Evolutionary conservation across 83 land plant genomes (phyloP), one percentile per base, ranked within the genome.

Genomic region (Larix sibirica): DNA sequence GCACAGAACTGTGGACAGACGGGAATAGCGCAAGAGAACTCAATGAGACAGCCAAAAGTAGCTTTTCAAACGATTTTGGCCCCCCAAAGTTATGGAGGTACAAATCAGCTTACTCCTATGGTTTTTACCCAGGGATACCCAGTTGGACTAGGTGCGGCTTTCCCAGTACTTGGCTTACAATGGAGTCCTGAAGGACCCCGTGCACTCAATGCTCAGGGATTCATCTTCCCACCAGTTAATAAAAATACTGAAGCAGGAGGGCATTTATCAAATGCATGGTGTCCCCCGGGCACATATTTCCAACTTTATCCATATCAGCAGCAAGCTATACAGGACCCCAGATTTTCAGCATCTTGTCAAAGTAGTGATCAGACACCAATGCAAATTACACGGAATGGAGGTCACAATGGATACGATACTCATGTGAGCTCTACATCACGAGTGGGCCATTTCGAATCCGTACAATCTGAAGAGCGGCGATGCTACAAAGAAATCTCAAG

Each of bases 271-370:
- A 26, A 23, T 74, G 59, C 77, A 14, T 74, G 77, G 28, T 74
- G 77, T 74, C 79, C 31, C 31, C 60, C 50, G 60, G 60, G 79
- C 23, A 54, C 79, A 75, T 75, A 75, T 50, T 10, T 75, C 13
- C 79, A 75, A 50, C 26, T 75, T 50, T 75, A 75, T 75, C 79
- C 79, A 75, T 75, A 75, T 50, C 79, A 75, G 79, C 36, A 75
- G 60, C 79, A 75, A 24, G 79, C 54, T 44, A 50, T 75, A 75
- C 60, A 50, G 23, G 31, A 50, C 61, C 59, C 50, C 21, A 75
- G 33, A 75, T 50, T 47, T 42, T 50, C 36, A 0, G 60, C 60
- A 75, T 16, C 33, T 47, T 75, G 79, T 75, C 79, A 23, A 24
- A 75, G 61, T 75, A 31, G 33, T 4, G 58, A 75, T 75, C 79